Base-by-base conservation (phyloP, 148 eudicot species). In the Rheum nobile region DNA sequence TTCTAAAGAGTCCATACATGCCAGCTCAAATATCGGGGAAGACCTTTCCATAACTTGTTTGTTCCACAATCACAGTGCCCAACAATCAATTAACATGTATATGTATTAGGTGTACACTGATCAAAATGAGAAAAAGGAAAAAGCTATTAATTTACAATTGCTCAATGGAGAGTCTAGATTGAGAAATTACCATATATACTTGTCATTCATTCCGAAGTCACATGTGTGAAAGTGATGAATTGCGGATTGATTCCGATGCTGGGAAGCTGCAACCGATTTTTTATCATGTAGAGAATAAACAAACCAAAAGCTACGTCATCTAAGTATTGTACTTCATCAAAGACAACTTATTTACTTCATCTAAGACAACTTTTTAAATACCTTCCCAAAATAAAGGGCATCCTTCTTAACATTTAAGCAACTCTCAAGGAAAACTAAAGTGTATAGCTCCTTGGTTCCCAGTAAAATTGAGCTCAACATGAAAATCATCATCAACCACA, bases 181-280 rank as follows among this genome's bases (percentile, higher is more conserved):
- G 70, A 39, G n/a, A 28, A 21, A 57, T 73, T 89, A 96, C 97
- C 97, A n/a, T n/a, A n/a, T n/a, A n/a, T n/a, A n/a, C n/a, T n/a
- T n/a, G n/a, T n/a, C n/a, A n/a, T n/a, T n/a, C n/a, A n/a, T n/a
- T n/a, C n/a, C n/a, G n/a, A n/a, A n/a, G n/a, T n/a, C n/a, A n/a
- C n/a, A n/a, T n/a, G n/a, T n/a, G n/a, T n/a, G n/a, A n/a, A n/a
- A n/a, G n/a, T n/a, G n/a, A n/a, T n/a, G n/a, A n/a, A n/a, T n/a
- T n/a, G n/a, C n/a, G n/a, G n/a, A n/a, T n/a, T n/a, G n/a, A n/a
- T n/a, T n/a, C n/a, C n/a, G n/a, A n/a, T n/a, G n/a, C n/a, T n/a
- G n/a, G n/a, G n/a, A n/a, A n/a, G n/a, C n/a, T n/a, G n/a, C n/a
- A n/a, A n/a, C n/a, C n/a, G n/a, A n/a, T n/a, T n/a, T n/a, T n/a